Evolutionary conservation across 257 asterid genomes (phyloP).

Genomic region (Jaltomata sinuosa): DNA sequence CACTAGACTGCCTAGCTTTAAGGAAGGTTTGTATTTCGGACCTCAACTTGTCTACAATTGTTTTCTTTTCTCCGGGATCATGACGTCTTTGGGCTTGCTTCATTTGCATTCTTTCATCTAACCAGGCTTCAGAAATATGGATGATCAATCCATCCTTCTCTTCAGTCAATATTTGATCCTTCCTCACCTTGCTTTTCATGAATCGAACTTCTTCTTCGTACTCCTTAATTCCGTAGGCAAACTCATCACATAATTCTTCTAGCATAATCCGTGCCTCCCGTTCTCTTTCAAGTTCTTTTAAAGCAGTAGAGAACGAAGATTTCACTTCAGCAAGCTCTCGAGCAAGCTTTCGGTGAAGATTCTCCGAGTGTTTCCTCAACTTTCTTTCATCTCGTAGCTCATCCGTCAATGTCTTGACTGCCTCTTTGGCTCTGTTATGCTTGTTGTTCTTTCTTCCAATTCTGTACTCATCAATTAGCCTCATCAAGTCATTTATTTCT

Average conservation of each 20-base stretch:
- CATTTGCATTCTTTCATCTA: constrained; percentile 75
- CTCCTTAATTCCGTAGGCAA: constrained; percentile 66
- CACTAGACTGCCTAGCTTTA: constrained; percentile 28
- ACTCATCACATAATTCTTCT: constrained; percentile 84
- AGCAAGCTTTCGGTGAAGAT: constrained; percentile 36
- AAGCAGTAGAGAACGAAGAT: constrained; percentile 30
- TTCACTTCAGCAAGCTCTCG: constrained; percentile 51
- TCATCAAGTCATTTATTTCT: constrained; percentile 34
- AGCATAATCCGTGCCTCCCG: constrained; percentile 46
- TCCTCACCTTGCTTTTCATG: constrained; percentile 31
- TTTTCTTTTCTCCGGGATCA: constrained; percentile 33
- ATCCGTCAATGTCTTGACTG: constrained; percentile 25
- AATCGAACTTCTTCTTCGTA: constrained; percentile 51
- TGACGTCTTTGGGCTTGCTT: constrained; percentile 28
- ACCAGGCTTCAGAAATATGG: constrained; percentile 93
- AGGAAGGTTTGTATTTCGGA: constrained; percentile 66
- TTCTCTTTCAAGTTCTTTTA: constrained; percentile 50
- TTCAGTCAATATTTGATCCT: constrained; percentile 22
- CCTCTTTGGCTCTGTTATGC: constrained; percentile 23
- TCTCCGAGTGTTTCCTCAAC: constrained; percentile 48
- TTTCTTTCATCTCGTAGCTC: constrained; percentile 51
- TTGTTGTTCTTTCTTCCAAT: constrained; percentile 27
- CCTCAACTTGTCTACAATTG: constrained; percentile 53
- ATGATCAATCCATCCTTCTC: constrained; percentile 49
- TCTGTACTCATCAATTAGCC: constrained; percentile 31